Base-by-base conservation (phyloP, 305 asterid genomes). In the Solanum hybrid region DNA sequence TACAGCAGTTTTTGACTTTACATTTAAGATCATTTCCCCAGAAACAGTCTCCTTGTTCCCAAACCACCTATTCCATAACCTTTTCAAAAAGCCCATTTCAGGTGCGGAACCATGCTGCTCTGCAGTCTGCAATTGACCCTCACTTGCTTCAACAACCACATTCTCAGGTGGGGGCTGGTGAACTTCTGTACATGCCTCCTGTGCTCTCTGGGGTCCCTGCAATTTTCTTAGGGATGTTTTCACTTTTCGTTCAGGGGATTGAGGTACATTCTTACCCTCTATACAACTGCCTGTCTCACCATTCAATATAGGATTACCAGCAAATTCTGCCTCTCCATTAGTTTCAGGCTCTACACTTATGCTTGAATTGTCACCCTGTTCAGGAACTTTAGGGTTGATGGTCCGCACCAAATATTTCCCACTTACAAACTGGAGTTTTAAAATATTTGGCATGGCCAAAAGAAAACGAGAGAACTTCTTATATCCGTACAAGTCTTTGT, bases 381-480 rank as follows among this genome's bases (percentile, higher is more conserved):
- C 96, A 81, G 90, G 76, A 90, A 41, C 82, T 93, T 93, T 94
- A 72, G 90, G 80, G 29, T 72, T 87, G 37, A 92, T 89, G 33
- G 92, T 89, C 82, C 36, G 92, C 22, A 92, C 95, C 41, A 94
- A 24, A 91, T 89, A 89, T 72, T 90, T 89, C 79, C 96, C 94
- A 72, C 82, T 79, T 85, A 9, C 89, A 15, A 90, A 39, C 86
- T 91, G 92, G 86, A 97, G 93, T 95, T 92, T 94, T 82, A 95
- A 89, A 90, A 95, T 65, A 61, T 89, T 90, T 33, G 99, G 98
- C 98, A 96, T 94, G 29, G 99, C 96, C 20, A 87, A 86, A 80
- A 97, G 98, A 92, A 97, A 96, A 80, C 93, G 95, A 86, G 98
- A 91, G 93, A 97, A 95, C 92, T 94, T 97, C 89, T 89, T 94